Evolutionary conservation across 768 basidiomycete genomes (phyloP).

Genomic region (Russula griseocarnosa): DNA sequence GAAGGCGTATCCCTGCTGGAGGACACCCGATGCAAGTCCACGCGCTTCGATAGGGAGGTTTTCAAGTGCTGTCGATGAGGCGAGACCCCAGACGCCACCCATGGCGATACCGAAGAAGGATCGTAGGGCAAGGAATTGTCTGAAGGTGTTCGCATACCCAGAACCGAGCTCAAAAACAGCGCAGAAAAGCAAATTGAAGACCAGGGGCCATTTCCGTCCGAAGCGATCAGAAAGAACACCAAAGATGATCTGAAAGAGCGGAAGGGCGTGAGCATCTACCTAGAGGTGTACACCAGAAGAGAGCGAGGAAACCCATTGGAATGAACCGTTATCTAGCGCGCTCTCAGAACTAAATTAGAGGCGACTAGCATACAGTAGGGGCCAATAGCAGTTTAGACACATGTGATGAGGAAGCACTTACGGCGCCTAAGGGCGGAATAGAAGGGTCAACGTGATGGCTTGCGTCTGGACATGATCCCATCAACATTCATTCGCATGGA

Average conservation of each 20-base stretch:
- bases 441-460: conserved; percentile 85
- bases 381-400: neutral
- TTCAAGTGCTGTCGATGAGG: conserved; percentile 79
- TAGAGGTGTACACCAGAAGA: neutral
- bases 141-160: conserved; percentile 74
- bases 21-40: conserved; percentile 79
- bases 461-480: conserved; percentile 46
- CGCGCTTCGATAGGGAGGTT: conserved; percentile 84
- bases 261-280: conserved; percentile 5
- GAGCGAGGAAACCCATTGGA: neutral
- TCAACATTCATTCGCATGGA: conserved; percentile 1
- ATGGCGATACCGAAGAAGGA: conserved; percentile 83
- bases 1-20: conserved; percentile 89
- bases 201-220: conserved; percentile 92
- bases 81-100: conserved; percentile 88
- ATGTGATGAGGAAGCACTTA: conserved; percentile 31
- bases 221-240: conserved; percentile 81
- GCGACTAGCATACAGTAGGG: neutral
- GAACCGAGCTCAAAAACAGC: conserved; percentile 73
- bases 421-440: conserved; percentile 83
- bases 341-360: neutral
- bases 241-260: conserved; percentile 51
- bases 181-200: conserved; percentile 68
- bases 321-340: neutral
- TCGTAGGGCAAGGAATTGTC: conserved; percentile 78